These are phyloP conservation scores for Pulveroboletus sp. DNA, from an alignment of 768 basidiomycete genomes.

Conservation along the genomic window DNA sequence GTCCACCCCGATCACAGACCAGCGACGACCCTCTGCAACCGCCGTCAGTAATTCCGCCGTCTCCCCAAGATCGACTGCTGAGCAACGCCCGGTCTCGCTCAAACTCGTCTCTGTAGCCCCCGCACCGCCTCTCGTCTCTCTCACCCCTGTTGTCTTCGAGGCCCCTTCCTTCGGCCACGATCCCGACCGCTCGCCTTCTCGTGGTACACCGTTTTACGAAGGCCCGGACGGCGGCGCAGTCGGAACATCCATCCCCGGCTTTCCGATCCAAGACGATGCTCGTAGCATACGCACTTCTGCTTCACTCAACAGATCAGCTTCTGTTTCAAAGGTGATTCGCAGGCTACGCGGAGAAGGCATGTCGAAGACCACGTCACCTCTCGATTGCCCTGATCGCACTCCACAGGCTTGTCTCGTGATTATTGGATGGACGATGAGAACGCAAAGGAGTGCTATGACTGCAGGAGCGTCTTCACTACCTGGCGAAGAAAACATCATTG, in stretches of 20 bases:
- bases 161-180: slow-evolving; percentile 66
- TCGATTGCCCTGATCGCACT: slow-evolving; percentile 7
- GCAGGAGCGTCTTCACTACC: slow-evolving; percentile 89
- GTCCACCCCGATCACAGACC: slow-evolving; percentile 38
- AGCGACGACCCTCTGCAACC: slow-evolving; percentile 56
- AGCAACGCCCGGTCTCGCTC: slow-evolving; percentile 60
- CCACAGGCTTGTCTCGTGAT: slow-evolving; percentile 76
- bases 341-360: slow-evolving; percentile 86
- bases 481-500: slow-evolving; percentile 98
- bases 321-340: slow-evolving; percentile 89
- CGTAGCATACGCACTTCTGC: slow-evolving; percentile 75
- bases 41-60: slow-evolving; percentile 42
- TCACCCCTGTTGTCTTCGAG: slow-evolving; percentile 82
- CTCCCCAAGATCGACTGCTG: slow-evolving; percentile 42
- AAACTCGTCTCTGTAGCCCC: slow-evolving; percentile 47
- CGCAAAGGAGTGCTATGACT: slow-evolving; percentile 94
- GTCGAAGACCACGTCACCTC: slow-evolving; percentile 10
- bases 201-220: slow-evolving; percentile 52
- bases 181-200: slow-evolving; percentile 56
- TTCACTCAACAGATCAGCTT: slow-evolving; percentile 70
- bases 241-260: slow-evolving; percentile 83
- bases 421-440: slow-evolving; percentile 99
- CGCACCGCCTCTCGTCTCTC: slow-evolving; percentile 80
- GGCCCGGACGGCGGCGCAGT: slow-evolving; percentile 51
- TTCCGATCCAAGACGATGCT: slow-evolving; percentile 88